phyloP scores from a whole-genome alignment of 2,329 filamentous ascomycete species.

The Neonectria magnoliae region DNA sequence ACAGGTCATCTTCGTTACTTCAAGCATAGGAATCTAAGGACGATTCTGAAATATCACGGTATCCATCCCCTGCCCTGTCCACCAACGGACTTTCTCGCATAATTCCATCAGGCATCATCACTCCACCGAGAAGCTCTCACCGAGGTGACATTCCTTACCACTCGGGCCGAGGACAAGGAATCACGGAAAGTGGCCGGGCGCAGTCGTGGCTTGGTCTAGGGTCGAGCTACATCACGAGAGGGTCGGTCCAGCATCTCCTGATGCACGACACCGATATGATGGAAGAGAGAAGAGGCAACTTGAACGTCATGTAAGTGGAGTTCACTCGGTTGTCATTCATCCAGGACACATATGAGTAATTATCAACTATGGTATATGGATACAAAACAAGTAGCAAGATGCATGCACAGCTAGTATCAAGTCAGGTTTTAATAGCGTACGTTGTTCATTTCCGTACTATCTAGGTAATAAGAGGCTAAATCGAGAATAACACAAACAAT shows the following conservation, averaged over 20 bases:
- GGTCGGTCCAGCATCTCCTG: slow-evolving; percentile 4
- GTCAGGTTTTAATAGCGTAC: slow-evolving; percentile 14
- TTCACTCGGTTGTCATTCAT: too few relatives aligned
- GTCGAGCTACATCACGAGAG: slow-evolving; percentile 21
- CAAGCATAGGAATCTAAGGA: background rate
- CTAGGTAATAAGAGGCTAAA: slow-evolving; percentile 30
- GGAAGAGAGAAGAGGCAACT: background rate
- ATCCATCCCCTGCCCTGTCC: background rate
- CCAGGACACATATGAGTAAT: background rate
- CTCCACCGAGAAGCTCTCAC: background rate
- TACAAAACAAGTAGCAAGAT: background rate
- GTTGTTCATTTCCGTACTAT: slow-evolving; percentile 37
- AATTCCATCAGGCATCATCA: background rate
- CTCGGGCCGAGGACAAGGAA: background rate
- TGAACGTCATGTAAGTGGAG: background rate
- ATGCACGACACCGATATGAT: slow-evolving; percentile 8
- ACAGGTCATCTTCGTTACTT: background rate
- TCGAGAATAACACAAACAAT: slow-evolving; percentile 22
- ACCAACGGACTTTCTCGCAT: background rate
- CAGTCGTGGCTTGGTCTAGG: background rate
- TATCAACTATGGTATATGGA: background rate
- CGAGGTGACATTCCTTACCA: background rate
- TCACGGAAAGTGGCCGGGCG: slow-evolving; percentile 6
- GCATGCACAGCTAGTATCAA: background rate
- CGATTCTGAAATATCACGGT: background rate